Conservation (phyloP, 2,329 filamentous ascomycete species). For the Dactylellina sp. region DNA sequence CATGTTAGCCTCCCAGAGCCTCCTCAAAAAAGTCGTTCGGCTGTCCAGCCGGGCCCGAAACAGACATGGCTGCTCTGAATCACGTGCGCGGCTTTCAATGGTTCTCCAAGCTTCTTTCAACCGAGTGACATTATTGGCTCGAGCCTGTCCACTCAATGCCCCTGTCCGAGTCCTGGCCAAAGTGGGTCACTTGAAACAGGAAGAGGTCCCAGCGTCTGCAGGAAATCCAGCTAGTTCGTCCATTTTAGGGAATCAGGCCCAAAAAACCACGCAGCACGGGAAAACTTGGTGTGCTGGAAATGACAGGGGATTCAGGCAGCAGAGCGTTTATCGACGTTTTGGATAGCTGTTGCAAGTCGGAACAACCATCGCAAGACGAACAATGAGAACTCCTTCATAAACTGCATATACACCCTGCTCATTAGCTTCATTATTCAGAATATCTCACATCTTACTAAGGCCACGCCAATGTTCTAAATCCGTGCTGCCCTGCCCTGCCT, state of each 20-base stretch:
- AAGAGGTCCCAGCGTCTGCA: slow-evolving; percentile 57
- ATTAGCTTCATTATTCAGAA: slow-evolving; percentile 52
- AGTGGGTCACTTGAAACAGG: slow-evolving; percentile 55
- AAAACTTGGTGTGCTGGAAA: slow-evolving; percentile 26
- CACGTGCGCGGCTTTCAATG: slow-evolving; percentile 24
- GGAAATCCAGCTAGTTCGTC: slow-evolving; percentile 30
- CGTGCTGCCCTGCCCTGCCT: slow-evolving; percentile 31
- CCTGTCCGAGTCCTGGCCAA: slow-evolving; percentile 18
- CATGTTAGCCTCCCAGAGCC: slow-evolving; percentile 53
- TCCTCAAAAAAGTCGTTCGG: slow-evolving; percentile 48
- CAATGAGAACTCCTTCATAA: slow-evolving; percentile 36
- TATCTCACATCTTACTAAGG: slow-evolving; percentile 55
- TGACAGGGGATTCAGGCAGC: slow-evolving; percentile 31
- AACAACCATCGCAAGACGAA: slow-evolving; percentile 17
- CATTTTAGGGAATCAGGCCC: slow-evolving; percentile 54
- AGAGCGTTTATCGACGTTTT: slow-evolving; percentile 6
- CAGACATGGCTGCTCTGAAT: background rate
- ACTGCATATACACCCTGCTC: slow-evolving; percentile 44
- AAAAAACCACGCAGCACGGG: slow-evolving; percentile 50
- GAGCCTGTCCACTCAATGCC: slow-evolving; percentile 12
- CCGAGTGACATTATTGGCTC: too few relatives aligned
- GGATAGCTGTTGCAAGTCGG: slow-evolving; percentile 23
- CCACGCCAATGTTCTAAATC: slow-evolving; percentile 45
- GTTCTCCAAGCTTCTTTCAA: too few relatives aligned
- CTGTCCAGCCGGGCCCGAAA: slow-evolving; percentile 39